Base-by-base conservation (phyloP, 257 asterid genomes). In the Penstemon eatonii region DNA sequence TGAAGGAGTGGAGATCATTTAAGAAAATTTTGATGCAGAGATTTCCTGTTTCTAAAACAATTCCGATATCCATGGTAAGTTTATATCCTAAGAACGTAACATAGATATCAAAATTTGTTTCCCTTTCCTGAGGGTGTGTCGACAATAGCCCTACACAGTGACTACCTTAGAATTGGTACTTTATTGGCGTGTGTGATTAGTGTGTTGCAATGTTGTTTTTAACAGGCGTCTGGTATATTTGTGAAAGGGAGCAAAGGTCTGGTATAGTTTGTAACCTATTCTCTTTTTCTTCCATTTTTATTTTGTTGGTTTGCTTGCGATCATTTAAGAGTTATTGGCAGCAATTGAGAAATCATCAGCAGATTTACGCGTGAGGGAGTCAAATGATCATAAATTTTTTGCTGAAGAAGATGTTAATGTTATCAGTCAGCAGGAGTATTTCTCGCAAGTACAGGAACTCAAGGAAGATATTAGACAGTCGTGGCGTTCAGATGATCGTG, bases 401-500 rank as follows among this genome's bases (percentile, higher is more conserved):
- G 82, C 79, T 13, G 96, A 88, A 63, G 96, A 83, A 72, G 88
- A 82, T 71, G 79, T 60, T 53, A 81, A 73, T 38, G 67, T 66
- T 60, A 75, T 83, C 72, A 85, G 88, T 72, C 95, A 89, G 74
- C 89, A 78, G 78, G 95, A 87, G 78, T 87, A 83, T 69, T 68
- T 87, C 70, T 74, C 87, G 43, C 83, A 82, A 75, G 79, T 91
- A 75, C 83, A 71, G 74, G 94, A 80, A 55, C 90, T 91, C 50
- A 89, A 84, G 77, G 87, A 74, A 61, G 89, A 87, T 76, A 85
- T 91, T 60, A 76, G 76, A 39, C 85, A 52, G 81, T 84, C 96
- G 71, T 91, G 98, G 98, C 52, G 70, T 70, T 80, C 81, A 46
- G 89, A 78, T 77, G 96, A 89, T 66, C 95, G 87, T 40, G 88